Evolutionary conservation across 345 rosid genomes (phyloP).

Genomic region (Eucalyptus coolabah): DNA sequence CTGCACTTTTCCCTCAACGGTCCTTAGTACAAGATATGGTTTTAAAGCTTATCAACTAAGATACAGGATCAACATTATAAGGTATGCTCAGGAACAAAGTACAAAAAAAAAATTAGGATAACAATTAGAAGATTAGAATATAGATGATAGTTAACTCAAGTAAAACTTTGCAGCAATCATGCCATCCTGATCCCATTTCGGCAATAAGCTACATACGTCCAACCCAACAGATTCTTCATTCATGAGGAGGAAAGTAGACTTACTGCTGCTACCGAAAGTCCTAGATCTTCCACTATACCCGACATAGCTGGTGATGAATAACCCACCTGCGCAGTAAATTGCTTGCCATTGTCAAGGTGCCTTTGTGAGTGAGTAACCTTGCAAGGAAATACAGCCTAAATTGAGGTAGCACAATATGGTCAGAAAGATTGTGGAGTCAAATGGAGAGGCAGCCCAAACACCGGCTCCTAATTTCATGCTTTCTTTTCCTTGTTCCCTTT

Average conservation of each 20-base stretch:
- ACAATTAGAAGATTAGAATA: background rate
- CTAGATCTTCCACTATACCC: conserved; percentile 22
- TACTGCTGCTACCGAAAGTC: conserved; percentile 16
- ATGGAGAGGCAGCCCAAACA: background rate
- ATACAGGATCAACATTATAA: background rate
- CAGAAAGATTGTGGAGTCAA: background rate
- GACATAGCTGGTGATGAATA: conserved; percentile 27
- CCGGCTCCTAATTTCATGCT: background rate
- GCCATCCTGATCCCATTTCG: background rate
- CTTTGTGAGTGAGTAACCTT: background rate
- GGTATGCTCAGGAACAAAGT: background rate
- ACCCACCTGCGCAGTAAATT: conserved; percentile 9
- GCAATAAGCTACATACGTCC: background rate
- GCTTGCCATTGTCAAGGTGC: background rate
- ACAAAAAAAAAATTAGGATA: background rate
- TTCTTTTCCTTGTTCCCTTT: background rate
- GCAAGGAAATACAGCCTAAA: background rate
- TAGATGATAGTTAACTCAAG: background rate
- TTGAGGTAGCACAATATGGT: background rate
- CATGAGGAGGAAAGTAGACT: background rate
- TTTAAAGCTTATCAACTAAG: background rate
- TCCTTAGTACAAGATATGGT: background rate
- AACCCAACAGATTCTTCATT: background rate
- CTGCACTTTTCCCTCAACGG: background rate
- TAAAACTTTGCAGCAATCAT: background rate